Percentiles rank a stretch among this genome's conserved stretches.
Evolutionary conservation across 441 rosid genomes (phyloP).

Genomic region (Arabidopsis hybrid): DNA sequence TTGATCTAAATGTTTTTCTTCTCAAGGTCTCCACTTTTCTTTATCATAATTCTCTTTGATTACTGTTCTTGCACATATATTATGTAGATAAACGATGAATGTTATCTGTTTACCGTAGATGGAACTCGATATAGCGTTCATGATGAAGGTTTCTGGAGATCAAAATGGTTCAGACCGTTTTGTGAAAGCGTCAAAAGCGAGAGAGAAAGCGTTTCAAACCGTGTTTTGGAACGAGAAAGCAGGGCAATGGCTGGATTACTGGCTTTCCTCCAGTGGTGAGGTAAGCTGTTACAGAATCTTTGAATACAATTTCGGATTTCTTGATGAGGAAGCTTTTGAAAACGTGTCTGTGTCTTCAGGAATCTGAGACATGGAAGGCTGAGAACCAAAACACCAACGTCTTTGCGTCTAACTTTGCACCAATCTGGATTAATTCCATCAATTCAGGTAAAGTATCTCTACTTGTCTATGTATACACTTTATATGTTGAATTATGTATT

Average conservation of each 20-base stretch:
- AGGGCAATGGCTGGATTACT: conserved; percentile 95
- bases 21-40: conserved; percentile 40
- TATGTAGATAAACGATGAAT: background rate
- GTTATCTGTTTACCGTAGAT: conserved; percentile 54
- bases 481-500: background rate
- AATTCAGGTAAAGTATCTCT: conserved; percentile 58
- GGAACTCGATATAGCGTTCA: conserved; percentile 86
- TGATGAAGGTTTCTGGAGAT: conserved; percentile 66
- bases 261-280: conserved; percentile 50
- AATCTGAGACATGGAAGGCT: conserved; percentile 59
- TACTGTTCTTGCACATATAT: background rate
- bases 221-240: conserved; percentile 74
- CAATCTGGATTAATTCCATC: conserved; percentile 77
- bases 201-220: conserved; percentile 62
- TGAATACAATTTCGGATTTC: background rate
- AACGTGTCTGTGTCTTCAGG: conserved; percentile 47
- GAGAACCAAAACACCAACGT: conserved; percentile 65
- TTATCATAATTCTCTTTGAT: background rate
- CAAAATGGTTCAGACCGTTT: conserved; percentile 52
- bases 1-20: conserved; percentile 49
- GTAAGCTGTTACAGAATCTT: conserved; percentile 29
- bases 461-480: background rate
- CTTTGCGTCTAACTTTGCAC: conserved; percentile 84
- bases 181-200: conserved; percentile 59
- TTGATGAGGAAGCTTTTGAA: conserved; percentile 10